Base-by-base conservation (phyloP, 139 green algal species). In the Diplosphaera chodatii region DNA sequence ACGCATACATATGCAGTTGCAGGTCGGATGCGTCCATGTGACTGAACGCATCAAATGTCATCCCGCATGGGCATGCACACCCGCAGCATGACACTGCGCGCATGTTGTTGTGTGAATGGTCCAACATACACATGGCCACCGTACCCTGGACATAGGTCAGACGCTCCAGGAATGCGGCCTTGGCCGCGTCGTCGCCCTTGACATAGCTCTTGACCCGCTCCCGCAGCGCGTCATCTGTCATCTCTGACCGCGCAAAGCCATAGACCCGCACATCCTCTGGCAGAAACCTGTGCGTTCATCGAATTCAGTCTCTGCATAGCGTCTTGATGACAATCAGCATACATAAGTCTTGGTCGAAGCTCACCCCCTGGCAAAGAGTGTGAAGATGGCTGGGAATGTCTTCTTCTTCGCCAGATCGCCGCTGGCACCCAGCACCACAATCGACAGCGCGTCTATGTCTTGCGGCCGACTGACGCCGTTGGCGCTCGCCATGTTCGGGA, bases 331-430 rank as follows among this genome's bases (percentile, higher is more conserved):
- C n/a, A n/a, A n/a, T n/a, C n/a, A n/a, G n/a, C n/a, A n/a, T n/a
- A n/a, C n/a, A n/a, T n/a, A n/a, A n/a, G n/a, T n/a, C n/a, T n/a
- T n/a, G n/a, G n/a, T n/a, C n/a, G n/a, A n/a, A n/a, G n/a, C n/a
- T 68, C 64, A 96, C 84, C 84, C 83, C 31, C 89, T 81, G 1
- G 64, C 56, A 78, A 82, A 92, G 0, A 96, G 81, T 40, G 87
- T 81, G 70, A 85, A 93, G 5, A 97, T 78, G 0, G 92, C 87
- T 3, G 92, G 92, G 76, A 88, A 97, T 0, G 89, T 96, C 73
- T 97, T 97, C 77, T 97, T 97, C 66, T 89, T 89, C 1, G 91
- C 91, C 22, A 97, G 76, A 77, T 97, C 91, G 0, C 91, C 91
- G 5, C 73, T 86, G 3, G 78, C 78, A 3, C 78, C 78, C 30